phyloP scores from a whole-genome alignment of 352 stramenopile genomes.

The Peronospora destructor region DNA sequence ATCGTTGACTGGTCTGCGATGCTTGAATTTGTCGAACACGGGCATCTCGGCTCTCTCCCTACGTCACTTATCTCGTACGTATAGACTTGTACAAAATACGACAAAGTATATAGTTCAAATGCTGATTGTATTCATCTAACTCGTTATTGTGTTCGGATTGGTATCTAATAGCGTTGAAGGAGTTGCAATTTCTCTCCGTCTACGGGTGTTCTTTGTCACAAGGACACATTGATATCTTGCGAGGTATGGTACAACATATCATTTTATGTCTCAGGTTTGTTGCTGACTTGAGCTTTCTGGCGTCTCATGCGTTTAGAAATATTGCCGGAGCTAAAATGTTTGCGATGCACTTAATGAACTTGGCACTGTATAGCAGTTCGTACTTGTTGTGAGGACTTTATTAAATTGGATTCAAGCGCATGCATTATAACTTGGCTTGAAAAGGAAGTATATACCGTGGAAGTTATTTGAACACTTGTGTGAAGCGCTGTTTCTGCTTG shows the following conservation, averaged over 20 bases:
- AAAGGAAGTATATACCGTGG: too few species aligned
- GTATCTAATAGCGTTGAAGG: conserved; percentile 36
- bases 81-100: not conserved
- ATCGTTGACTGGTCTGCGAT: conserved; percentile 47
- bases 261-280: not conserved
- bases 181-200: conserved; percentile 46
- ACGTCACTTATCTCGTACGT: conserved; percentile 59
- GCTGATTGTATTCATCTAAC: conserved; percentile 3
- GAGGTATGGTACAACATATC: conserved; percentile 25
- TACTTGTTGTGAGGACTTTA: conserved; percentile 6
- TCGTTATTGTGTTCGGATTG: conserved; percentile 1
- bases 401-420: conserved; percentile 9
- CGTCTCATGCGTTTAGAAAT: conserved; percentile 31
- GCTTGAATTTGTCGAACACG: conserved; percentile 76
- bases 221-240: conserved; percentile 45
- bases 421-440: not conserved
- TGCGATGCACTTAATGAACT: conserved; percentile 39
- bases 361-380: not conserved
- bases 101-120: not conserved
- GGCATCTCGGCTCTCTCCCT: conserved; percentile 58
- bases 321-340: conserved; percentile 36
- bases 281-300: not conserved
- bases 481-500: too few species aligned
- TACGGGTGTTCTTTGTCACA: conserved; percentile 46
- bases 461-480: too few species aligned